Base-by-base conservation (phyloP, 108 stramenopile genomes). In the Schizochytrium sp. region DNA sequence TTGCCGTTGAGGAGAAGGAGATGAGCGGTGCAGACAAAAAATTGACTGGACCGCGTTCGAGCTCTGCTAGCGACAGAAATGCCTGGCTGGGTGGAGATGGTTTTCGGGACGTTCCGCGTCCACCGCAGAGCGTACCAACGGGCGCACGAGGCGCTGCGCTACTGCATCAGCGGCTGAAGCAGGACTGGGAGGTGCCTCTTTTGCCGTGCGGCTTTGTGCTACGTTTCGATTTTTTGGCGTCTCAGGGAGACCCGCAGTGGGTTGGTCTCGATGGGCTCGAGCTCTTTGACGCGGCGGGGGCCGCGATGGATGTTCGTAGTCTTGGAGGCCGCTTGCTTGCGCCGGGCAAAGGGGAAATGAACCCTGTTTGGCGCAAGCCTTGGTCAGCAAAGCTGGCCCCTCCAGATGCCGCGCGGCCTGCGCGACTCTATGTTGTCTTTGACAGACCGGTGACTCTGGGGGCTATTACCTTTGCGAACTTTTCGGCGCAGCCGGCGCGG, bases 261-360 rank as follows among this genome's bases (percentile, higher is more conserved):
- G 87, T 87, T 25, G 87, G 87, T 28, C 87, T 87, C 16, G 87
- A 87, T 41, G n/a, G 57, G 6, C n/a, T 87, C 5, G 87, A 55
- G 87, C 53, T 87, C 18, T 58, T 3, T 41, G 87, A 87, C 57
- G 87, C 57, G 12, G 57, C 25, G 25, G 87, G 87, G 12, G 18
- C 12, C 25, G 5, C 29, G 4, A 10, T 87, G 53, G 25, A 25
- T 23, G 10, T 87, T 12, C 16, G 48, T 18, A 53, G 10, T 28
- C 51, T 53, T 23, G 51, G 51, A 6, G 76, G 76, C 10, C 45
- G 51, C 23, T 12, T 83, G 76, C 76, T 83, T 12, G 76, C 48
- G 6, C 45, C 45, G 6, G 51, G 76, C 76, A 83, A 83, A 45
- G 53, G 29, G 16, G 87, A 57, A 44, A 51, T 58, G 16, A 23